phyloP scores from a whole-genome alignment of 2,329 filamentous ascomycete species.

The Fusarium albidum region DNA sequence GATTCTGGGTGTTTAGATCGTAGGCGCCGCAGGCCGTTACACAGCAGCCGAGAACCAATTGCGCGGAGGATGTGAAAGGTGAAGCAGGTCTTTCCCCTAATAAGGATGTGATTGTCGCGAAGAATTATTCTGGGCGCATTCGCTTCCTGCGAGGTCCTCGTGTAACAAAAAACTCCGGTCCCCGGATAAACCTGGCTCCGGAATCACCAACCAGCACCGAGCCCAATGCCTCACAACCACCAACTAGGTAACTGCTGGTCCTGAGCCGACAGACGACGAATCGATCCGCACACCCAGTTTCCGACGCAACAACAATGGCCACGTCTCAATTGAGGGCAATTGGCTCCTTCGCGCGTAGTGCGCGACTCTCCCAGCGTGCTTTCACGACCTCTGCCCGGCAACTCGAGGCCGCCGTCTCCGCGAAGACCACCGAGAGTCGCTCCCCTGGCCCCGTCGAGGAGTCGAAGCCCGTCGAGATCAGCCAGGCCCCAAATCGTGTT shows the following conservation, averaged over 20 bases:
- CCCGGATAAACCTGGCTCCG: constrained; percentile 38
- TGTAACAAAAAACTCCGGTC: constrained; percentile 33
- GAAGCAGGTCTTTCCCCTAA: background rate
- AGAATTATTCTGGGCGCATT: constrained; percentile 17
- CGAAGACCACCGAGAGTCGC: constrained; percentile 50
- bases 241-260: constrained; percentile 25
- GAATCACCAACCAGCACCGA: constrained; percentile 10
- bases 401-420: constrained; percentile 53
- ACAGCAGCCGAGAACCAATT: background rate
- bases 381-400: constrained; percentile 59
- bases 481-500: constrained; percentile 87
- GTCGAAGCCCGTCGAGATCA: constrained; percentile 55
- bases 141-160: background rate
- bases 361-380: constrained; percentile 54
- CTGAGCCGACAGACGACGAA: constrained; percentile 37
- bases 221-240: constrained; percentile 38
- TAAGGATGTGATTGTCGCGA: constrained; percentile 8
- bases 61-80: background rate
- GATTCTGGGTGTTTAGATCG: background rate
- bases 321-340: constrained; percentile 57
- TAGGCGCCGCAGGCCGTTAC: too few relatives aligned
- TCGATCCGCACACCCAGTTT: constrained; percentile 39
- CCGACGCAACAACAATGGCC: constrained; percentile 47
- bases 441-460: constrained; percentile 55
- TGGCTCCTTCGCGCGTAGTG: constrained; percentile 53